Percentiles rank a stretch among this genome's conserved stretches.
phyloP scores from a whole-genome alignment of 1,139 yeast species.

The Geotrichum cucujoidarum region DNA sequence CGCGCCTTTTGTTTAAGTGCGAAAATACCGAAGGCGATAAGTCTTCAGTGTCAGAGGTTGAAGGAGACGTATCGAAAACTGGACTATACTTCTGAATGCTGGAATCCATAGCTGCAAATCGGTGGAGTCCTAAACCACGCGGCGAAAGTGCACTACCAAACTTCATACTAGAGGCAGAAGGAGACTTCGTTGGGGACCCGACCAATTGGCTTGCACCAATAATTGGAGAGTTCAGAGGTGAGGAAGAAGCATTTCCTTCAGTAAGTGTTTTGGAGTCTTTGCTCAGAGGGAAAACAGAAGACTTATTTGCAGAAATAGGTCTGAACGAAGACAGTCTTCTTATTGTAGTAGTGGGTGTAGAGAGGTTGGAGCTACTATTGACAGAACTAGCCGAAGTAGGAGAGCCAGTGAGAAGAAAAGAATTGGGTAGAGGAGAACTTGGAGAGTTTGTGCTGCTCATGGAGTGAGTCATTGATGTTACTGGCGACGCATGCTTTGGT shows the following conservation, averaged over 20 bases:
- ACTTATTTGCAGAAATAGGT: not conserved
- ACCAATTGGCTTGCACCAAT: too few species aligned
- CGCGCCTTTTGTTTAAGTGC: constrained; percentile 55
- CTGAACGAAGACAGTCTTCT: not conserved
- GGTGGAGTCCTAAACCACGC: constrained; percentile 15
- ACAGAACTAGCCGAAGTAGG: constrained; percentile 8
- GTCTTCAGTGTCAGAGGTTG: constrained; percentile 68
- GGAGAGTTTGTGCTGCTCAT: constrained; percentile 14
- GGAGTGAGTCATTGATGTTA: constrained; percentile 6
- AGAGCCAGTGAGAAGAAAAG: constrained; percentile 8
- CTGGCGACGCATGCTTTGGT: constrained; percentile 11
- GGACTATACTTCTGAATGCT: constrained; percentile 30
- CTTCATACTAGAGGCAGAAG: not conserved
- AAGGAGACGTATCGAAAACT: constrained; percentile 51
- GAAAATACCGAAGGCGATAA: constrained; percentile 40
- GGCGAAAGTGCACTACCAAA: constrained; percentile 1
- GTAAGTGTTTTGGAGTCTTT: too few species aligned
- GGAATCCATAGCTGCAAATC: constrained; percentile 29
- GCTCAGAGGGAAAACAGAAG: constrained; percentile 8
- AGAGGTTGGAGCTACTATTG: constrained; percentile 12
- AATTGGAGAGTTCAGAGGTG: not conserved
- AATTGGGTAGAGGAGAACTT: constrained; percentile 11
- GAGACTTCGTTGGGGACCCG: constrained; percentile 7
- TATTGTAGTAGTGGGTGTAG: too few species aligned
- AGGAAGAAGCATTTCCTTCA: constrained; percentile 5